Percentiles rank a stretch among this genome's conserved stretches.
phyloP scores from a whole-genome alignment of 176 grass and related monocot species.

The Elymus sibiricus region DNA sequence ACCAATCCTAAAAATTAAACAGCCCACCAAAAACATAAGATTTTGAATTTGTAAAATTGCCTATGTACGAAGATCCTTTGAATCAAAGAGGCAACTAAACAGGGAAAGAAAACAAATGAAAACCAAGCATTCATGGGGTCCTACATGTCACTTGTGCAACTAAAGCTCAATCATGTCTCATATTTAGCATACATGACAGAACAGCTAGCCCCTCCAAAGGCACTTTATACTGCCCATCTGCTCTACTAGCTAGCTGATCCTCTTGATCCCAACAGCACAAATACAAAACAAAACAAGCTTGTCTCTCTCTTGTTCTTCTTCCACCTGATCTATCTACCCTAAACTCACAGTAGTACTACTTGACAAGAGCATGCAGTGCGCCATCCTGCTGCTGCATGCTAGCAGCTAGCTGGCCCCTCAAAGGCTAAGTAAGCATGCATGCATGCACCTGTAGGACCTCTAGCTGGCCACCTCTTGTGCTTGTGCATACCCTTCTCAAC shows the following conservation, averaged over 20 bases:
- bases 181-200: slow-evolving; percentile 19
- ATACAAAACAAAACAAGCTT: slow-evolving; percentile 8
- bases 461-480: slow-evolving; percentile 31
- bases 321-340: neutral
- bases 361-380: slow-evolving; percentile 35
- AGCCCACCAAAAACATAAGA: neutral
- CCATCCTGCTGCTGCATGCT: slow-evolving; percentile 7
- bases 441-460: slow-evolving; percentile 43
- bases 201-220: slow-evolving; percentile 5
- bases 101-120: neutral
- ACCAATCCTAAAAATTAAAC: neutral
- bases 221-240: slow-evolving; percentile 1
- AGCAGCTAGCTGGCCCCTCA: slow-evolving; percentile 7
- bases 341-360: slow-evolving; percentile 45
- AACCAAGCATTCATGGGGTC: neutral
- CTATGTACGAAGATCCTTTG: neutral
- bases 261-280: neutral
- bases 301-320: neutral
- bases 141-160: neutral
- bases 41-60: neutral
- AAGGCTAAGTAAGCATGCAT: slow-evolving; percentile 54
- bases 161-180: neutral
- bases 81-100: neutral
- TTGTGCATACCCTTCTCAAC: slow-evolving; percentile 66
- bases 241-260: neutral